Base-by-base conservation (phyloP, 2,329 filamentous ascomycete genomes). In the Ascochyta rabiei region DNA sequence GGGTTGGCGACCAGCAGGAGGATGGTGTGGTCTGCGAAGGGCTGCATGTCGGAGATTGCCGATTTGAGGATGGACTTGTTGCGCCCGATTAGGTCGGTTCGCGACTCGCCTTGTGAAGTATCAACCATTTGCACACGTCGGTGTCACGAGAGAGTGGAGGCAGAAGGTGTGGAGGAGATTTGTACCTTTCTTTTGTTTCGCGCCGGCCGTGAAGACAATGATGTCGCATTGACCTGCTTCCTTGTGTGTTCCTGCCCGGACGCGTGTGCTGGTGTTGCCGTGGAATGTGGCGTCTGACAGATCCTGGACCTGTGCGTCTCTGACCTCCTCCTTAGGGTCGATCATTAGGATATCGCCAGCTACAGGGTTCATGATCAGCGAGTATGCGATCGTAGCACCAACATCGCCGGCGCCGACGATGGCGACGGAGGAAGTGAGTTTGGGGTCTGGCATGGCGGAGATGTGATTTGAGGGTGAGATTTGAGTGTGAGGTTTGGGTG, bases 351-450 rank as follows among this genome's bases (percentile, higher is more conserved):
- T 64, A 2, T 65, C 62, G 16, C 59, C 54, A 2, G 64, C 62
- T 0, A 62, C 53, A 0, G 60, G 57, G 43, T 65, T 62, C 51
- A 67, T 54, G 54, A 67, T 64, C n/a, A 67, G 57, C 8, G 60
- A 64, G 54, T 62, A 65, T 18, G 64, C 62, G 13, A 67, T 64
- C 0, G 64, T 67, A 5, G 64, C 61, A 24, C 64, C 64, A 6
- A 67, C 64, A 42, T 65, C 59, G 30, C 64, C 64, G 8, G 64
- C 64, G 42, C 64, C 62, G 44, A 65, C 54, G 15, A 67, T 60
- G 50, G 64, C 64, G 9, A 67, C 62, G 9, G 57, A 56, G 10
- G 61, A 64, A 6, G 64, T 67, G 39, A 56, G 53, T 30, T 64
- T 64, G 6, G 62, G 12, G 37, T 54, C 43, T 33, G 59, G 38